These are phyloP conservation scores for Magnolia officinalis DNA, from an alignment of 164 flowering plant species.

Conservation along the genomic window DNA sequence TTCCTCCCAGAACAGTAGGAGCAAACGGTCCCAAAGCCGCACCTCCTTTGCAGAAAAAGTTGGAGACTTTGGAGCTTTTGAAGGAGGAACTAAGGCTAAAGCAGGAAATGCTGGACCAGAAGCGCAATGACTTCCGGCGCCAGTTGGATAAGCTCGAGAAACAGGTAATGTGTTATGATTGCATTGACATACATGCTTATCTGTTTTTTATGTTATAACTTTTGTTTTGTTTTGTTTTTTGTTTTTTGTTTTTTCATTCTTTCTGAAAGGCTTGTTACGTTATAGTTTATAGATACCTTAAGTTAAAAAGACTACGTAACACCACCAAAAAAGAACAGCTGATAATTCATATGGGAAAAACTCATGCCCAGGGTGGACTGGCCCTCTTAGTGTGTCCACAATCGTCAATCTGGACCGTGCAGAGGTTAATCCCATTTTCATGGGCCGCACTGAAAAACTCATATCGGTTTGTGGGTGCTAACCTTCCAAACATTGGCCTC, in stretches of 20 bases:
- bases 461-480: background rate
- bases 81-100: conserved; percentile 87
- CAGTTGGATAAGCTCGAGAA: conserved; percentile 69
- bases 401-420: background rate
- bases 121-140: conserved; percentile 71
- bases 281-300: background rate
- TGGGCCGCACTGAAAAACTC: background rate
- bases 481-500: too few relatives aligned
- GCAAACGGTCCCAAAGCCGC: conserved; percentile 42
- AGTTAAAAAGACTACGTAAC: background rate
- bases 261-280: background rate
- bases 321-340: background rate
- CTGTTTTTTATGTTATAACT: too few relatives aligned
- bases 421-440: background rate
- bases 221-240: background rate
- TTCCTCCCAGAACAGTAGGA: conserved; percentile 30
- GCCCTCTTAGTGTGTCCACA: background rate
- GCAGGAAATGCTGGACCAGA: conserved; percentile 85
- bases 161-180: conserved; percentile 42
- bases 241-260: background rate
- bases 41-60: conserved; percentile 62
- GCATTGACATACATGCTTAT: background rate
- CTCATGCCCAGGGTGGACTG: background rate
- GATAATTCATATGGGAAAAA: background rate
- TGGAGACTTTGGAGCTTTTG: conserved; percentile 61